These are phyloP conservation scores for Alternaria brassicae DNA, from an alignment of 2,329 filamentous ascomycete species.

Conservation along the genomic window DNA sequence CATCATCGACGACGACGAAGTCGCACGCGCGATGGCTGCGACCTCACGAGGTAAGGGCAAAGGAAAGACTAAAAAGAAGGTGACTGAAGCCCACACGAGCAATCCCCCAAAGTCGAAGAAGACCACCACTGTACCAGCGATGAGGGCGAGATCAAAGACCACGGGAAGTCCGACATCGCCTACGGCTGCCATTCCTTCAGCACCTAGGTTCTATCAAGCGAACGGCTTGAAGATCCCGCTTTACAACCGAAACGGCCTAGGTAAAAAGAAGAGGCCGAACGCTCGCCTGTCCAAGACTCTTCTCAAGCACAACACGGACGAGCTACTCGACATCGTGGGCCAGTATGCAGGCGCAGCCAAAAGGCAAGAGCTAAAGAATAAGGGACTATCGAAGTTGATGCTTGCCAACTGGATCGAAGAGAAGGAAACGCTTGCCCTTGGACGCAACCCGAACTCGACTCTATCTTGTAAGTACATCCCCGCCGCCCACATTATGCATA, in stretches of 20 bases:
- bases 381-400: constrained; percentile 7
- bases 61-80: neutral
- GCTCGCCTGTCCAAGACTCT: constrained; percentile 17
- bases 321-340: constrained; percentile 20
- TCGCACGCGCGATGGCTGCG: neutral
- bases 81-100: neutral
- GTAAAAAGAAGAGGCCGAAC: constrained; percentile 12
- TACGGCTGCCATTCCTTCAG: neutral
- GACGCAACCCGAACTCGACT: constrained; percentile 17
- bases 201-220: constrained; percentile 14
- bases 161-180: neutral
- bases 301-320: constrained; percentile 8
- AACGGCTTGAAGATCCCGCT: constrained; percentile 22
- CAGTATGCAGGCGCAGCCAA: constrained; percentile 20
- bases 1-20: constrained; percentile 9
- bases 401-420: constrained; percentile 31
- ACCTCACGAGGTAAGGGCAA: constrained; percentile 5
- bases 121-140: neutral
- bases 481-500: neutral
- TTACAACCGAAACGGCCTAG: constrained; percentile 6
- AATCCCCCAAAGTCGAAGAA: neutral
- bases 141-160: neutral
- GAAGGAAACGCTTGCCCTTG: constrained; percentile 29
- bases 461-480: constrained; percentile 3
- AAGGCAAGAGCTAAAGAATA: constrained; percentile 15